Evolutionary conservation across 106 monocot species (phyloP), one percentile per base, ranked within the genome.

Genomic region (Alisma plantagoaquatica): DNA sequence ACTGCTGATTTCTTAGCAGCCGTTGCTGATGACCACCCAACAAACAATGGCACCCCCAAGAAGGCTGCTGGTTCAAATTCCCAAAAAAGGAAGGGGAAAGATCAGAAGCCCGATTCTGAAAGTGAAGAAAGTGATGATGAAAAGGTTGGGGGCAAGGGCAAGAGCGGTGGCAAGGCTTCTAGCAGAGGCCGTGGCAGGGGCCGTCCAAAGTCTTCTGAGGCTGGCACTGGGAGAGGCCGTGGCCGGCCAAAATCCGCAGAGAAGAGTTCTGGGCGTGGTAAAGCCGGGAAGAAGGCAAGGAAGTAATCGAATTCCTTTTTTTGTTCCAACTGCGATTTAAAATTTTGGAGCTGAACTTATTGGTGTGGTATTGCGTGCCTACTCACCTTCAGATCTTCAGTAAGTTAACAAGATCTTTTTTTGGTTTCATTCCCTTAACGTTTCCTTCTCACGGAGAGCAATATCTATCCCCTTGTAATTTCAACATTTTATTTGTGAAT

Each of bases 31-130:
- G 38, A 32, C 21, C 15, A 3, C 23, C 0, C 15, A 0, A 28
- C 41, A 20, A 57, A n/a, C 23, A 73, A 58, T 30, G 61, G 42
- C 16, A 20, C 31, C 33, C 23, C 24, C 10, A 75, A 66, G 26
- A 77, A 76, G 41, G 51, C 29, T 7, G 63, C 42, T 56, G 63
- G 60, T 46, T 71, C 50, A 29, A 66, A 45, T 38, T 55, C 70
- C 4, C 83, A 54, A 11, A 88, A 80, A 66, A 65, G 80, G 52
- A 77, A 83, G 51, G 49, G 64, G 62, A 33, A 49, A 24, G 69
- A 1, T 81, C 75, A 23, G 87, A 77, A 53, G 42, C 46, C 5
- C 23, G 65, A 43, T 7, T 45, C 48, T 46, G 72, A 60, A 58
- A 48, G 65, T 49, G 65, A 60, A 3, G 71, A 77, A 15, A 57